Percentiles rank a stretch among this genome's conserved stretches.
Evolutionary conservation across 192 early-diverging fungal genomes (phyloP).

Genomic region (Coemansia sp.): DNA sequence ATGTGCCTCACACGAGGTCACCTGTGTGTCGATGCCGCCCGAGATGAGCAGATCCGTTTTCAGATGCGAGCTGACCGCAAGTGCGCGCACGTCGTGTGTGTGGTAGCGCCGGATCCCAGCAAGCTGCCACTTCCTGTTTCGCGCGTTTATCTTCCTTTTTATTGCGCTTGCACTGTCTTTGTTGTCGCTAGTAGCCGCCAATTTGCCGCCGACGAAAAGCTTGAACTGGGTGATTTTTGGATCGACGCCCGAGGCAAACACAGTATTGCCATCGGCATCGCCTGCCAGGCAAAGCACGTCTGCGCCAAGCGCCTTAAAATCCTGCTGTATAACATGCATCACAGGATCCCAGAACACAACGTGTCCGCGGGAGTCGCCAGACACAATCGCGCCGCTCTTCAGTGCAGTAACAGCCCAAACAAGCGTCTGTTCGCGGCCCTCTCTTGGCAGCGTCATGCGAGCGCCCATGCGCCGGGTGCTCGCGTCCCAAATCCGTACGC

Average conservation of each 20-base stretch:
- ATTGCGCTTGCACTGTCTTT: neutral
- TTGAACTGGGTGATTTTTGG: constrained; percentile 76
- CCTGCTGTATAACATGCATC: constrained; percentile 67
- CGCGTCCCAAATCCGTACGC: constrained; percentile 71
- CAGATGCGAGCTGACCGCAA: constrained; percentile 74
- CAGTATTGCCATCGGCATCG: constrained; percentile 61
- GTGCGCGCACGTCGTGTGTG: constrained; percentile 89
- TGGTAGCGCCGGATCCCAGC: constrained; percentile 88
- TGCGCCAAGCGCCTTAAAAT: constrained; percentile 74
- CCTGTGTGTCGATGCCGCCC: constrained; percentile 80
- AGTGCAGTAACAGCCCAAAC: constrained; percentile 82
- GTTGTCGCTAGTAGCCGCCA: neutral
- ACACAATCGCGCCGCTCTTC: constrained; percentile 73
- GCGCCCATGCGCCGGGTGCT: constrained; percentile 54
- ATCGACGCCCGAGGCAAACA: constrained; percentile 91
- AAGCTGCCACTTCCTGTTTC: constrained; percentile 67
- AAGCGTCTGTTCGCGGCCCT: constrained; percentile 73
- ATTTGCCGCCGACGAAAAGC: constrained; percentile 40
- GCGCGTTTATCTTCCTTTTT: constrained; percentile 9
- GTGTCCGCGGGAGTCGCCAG: constrained; percentile 88
- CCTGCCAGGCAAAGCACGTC: constrained; percentile 86
- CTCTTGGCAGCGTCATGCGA: constrained; percentile 77
- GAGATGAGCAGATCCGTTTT: constrained; percentile 72
- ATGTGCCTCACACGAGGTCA: constrained; percentile 60
- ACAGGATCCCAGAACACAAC: constrained; percentile 86